These are phyloP conservation scores for Erysimum pusillum DNA, from an alignment of 441 rosid genomes.

Conservation along the genomic window DNA sequence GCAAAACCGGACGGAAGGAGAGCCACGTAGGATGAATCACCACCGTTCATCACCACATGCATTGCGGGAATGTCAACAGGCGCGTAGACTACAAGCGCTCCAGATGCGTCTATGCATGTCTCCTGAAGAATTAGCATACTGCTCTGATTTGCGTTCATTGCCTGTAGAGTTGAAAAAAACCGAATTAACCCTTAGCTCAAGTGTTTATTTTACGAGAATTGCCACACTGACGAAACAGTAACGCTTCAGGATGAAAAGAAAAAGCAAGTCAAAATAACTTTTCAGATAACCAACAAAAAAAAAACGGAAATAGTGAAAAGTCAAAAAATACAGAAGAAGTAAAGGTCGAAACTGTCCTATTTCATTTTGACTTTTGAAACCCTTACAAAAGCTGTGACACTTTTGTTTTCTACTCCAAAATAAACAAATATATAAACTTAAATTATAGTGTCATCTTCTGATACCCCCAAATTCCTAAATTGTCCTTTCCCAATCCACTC, in stretches of 20 bases:
- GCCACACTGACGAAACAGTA: slow-evolving; percentile 39
- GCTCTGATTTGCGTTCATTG: slow-evolving; percentile 76
- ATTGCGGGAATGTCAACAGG: slow-evolving; percentile 93
- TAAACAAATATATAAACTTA: slow-evolving; percentile 1
- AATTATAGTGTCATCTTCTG: slow-evolving; percentile 47
- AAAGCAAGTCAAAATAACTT: slow-evolving; percentile 42
- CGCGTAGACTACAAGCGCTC: slow-evolving; percentile 91
- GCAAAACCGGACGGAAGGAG: slow-evolving; percentile 90
- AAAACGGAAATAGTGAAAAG: slow-evolving; percentile 31
- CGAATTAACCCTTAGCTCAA: slow-evolving; percentile 28
- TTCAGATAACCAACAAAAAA: slow-evolving; percentile 1
- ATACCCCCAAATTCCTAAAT: slow-evolving; percentile 59
- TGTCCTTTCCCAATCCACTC: slow-evolving; percentile 53
- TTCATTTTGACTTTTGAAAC: slow-evolving; percentile 70
- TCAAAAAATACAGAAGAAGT: slow-evolving; percentile 37
- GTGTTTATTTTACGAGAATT: slow-evolving; percentile 13
- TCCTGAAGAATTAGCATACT: slow-evolving; percentile 94
- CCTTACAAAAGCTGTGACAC: slow-evolving; percentile 37
- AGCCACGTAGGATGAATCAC: slow-evolving; percentile 84
- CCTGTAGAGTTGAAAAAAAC: slow-evolving; percentile 49
- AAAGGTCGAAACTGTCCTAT: slow-evolving; percentile 63
- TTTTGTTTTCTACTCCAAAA: slow-evolving; percentile 36
- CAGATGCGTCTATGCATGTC: slow-evolving; percentile 91
- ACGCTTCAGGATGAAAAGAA: slow-evolving; percentile 9
- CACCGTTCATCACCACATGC: slow-evolving; percentile 89